Conservation (phyloP, 2,329 filamentous ascomycete genomes). For the Chaetoscypha palmicola region DNA sequence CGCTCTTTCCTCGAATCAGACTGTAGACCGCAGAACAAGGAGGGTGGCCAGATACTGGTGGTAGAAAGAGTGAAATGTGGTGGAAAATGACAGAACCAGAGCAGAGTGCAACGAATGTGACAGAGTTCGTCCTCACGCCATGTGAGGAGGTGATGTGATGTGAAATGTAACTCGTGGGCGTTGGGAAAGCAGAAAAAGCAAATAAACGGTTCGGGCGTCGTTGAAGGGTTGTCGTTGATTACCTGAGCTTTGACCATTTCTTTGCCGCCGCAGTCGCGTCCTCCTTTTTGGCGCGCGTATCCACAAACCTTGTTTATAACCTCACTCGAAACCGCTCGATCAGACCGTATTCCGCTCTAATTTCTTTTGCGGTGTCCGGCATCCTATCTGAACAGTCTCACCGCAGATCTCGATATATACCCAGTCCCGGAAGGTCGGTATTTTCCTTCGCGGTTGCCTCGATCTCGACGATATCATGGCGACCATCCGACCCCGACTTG, state of each 20-base stretch:
- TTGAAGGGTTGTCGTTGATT: background rate
- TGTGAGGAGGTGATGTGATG: background rate
- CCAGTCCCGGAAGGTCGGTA: background rate
- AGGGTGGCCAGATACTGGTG: background rate
- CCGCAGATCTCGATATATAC: background rate
- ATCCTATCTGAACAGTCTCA: background rate
- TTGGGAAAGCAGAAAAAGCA: background rate
- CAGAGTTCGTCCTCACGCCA: too few species aligned
- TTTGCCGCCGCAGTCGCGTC: background rate
- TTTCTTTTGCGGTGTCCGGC: background rate
- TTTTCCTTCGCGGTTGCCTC: background rate
- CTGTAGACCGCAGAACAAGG: background rate
- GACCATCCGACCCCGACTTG: conserved; percentile 1
- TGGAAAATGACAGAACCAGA: too few species aligned
- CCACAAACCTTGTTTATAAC: background rate
- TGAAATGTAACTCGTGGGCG: too few species aligned
- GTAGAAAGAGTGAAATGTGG: background rate
- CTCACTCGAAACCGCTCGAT: background rate
- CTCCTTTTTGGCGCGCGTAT: conserved; percentile 1
- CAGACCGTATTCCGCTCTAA: background rate
- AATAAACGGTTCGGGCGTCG: background rate
- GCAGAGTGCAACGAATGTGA: too few species aligned
- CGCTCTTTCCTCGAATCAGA: background rate
- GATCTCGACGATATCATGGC: background rate
- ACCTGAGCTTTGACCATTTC: background rate